These are phyloP conservation scores for Telopea speciosissima DNA, from an alignment of 177 flowering plant species.

Conservation along the genomic window DNA sequence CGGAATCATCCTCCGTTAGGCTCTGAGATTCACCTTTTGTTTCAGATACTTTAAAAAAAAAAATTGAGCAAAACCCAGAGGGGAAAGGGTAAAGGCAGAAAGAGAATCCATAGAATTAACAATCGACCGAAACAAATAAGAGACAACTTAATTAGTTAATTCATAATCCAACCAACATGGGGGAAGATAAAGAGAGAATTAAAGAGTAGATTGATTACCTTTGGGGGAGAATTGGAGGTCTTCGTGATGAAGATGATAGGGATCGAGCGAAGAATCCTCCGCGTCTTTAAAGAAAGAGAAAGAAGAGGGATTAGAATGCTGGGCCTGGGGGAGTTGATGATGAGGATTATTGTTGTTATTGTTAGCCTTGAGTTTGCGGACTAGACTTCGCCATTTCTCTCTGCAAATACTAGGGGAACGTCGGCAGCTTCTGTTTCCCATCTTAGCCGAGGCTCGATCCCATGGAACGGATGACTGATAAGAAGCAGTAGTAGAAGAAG, in stretches of 20 bases:
- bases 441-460: background rate
- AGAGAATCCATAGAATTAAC: background rate
- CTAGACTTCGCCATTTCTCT: constrained; percentile 10
- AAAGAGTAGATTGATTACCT: background rate
- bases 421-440: background rate
- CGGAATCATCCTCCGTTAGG: no score
- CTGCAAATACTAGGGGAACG: background rate
- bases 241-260: background rate
- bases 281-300: background rate
- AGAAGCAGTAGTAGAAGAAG: background rate
- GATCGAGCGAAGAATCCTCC: background rate
- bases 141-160: background rate
- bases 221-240: constrained; percentile 4
- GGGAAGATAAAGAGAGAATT: no score
- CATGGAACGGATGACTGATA: background rate
- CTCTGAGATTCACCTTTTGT: no score
- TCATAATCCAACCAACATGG: no score
- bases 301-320: background rate
- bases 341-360: no score
- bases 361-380: background rate
- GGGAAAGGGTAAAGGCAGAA: no score
- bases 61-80: no score
- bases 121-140: background rate
- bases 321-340: background rate
- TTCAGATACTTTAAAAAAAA: no score